Conservation (phyloP, 2,329 filamentous ascomycete genomes). For the Endoconidiophora polonica region DNA sequence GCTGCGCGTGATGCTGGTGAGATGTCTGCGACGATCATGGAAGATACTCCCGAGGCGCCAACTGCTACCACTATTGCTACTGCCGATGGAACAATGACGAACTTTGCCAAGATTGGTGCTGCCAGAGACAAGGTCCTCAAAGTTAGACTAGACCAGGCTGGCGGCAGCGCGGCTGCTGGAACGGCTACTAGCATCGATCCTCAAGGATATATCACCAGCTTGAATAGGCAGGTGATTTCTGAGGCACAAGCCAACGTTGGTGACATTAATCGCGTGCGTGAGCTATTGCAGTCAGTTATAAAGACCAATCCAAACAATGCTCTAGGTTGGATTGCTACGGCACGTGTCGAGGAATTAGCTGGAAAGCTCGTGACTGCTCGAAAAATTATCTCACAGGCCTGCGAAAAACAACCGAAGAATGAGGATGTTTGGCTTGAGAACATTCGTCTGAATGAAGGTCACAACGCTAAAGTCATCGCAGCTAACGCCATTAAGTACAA, state of each 20-base stretch:
- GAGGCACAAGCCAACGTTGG: conserved; percentile 74
- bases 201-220: conserved; percentile 85
- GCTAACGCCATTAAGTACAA: conserved; percentile 88
- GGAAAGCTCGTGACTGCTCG: conserved; percentile 82
- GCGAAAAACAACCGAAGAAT: conserved; percentile 78
- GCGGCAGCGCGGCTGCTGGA: conserved; percentile 46
- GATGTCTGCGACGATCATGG: conserved; percentile 73
- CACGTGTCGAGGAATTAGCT: conserved; percentile 79
- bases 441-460: conserved; percentile 77
- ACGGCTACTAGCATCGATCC: conserved; percentile 85
- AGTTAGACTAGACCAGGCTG: conserved; percentile 68
- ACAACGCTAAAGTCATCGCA: conserved; percentile 91
- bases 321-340: conserved; percentile 89
- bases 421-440: conserved; percentile 95
- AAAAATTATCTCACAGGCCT: conserved; percentile 74
- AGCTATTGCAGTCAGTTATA: conserved; percentile 88
- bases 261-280: conserved; percentile 84
- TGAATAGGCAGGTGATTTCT: conserved; percentile 65
- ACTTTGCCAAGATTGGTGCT: conserved; percentile 93
- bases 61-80: conserved; percentile 19
- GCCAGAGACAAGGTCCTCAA: conserved; percentile 91
- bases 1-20: conserved; percentile 67
- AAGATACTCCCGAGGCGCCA: conserved; percentile 36
- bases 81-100: conserved; percentile 84
- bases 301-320: conserved; percentile 93